Evolutionary conservation across 768 basidiomycete species (phyloP).

Genomic region (Trametes villosa): DNA sequence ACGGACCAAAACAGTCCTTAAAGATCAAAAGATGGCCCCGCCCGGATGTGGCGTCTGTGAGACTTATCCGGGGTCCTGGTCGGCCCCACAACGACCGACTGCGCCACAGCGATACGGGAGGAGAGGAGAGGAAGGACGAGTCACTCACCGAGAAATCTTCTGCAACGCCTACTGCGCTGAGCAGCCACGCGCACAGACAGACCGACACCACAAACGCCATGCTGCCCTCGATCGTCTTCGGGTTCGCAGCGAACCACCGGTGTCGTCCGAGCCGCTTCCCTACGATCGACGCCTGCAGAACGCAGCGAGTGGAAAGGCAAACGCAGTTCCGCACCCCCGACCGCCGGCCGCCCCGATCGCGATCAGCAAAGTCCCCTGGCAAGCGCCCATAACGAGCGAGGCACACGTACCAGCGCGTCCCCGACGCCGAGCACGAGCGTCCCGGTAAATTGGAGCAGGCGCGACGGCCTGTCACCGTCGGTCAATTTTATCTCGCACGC

Average conservation of each 20-base stretch:
- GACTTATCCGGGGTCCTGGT: too few species aligned
- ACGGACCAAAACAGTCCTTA: too few species aligned
- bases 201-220: conserved; percentile 79
- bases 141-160: conserved; percentile 74
- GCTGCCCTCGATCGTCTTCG: conserved; percentile 93
- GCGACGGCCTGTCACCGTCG: conserved; percentile 42
- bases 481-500: background rate
- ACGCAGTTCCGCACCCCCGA: background rate
- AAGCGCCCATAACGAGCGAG: background rate
- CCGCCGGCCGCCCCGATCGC: background rate
- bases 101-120: background rate
- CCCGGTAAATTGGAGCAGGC: conserved; percentile 76
- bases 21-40: too few species aligned
- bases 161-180: conserved; percentile 71
- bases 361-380: background rate
- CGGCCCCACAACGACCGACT: background rate
- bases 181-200: conserved; percentile 65
- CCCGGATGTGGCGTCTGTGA: too few species aligned
- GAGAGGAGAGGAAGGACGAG: background rate
- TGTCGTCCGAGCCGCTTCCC: conserved; percentile 82
- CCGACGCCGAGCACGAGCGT: conserved; percentile 90
- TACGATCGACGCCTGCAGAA: conserved; percentile 83
- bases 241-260: conserved; percentile 82
- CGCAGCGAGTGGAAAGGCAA: background rate
- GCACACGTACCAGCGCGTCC: conserved; percentile 77